A percentile compares a stretch with the other conserved stretches of the same genome.
These are phyloP conservation scores for Martiniozyma asiatica DNA, from an alignment of 1,139 yeast species.

Conservation along the genomic window DNA sequence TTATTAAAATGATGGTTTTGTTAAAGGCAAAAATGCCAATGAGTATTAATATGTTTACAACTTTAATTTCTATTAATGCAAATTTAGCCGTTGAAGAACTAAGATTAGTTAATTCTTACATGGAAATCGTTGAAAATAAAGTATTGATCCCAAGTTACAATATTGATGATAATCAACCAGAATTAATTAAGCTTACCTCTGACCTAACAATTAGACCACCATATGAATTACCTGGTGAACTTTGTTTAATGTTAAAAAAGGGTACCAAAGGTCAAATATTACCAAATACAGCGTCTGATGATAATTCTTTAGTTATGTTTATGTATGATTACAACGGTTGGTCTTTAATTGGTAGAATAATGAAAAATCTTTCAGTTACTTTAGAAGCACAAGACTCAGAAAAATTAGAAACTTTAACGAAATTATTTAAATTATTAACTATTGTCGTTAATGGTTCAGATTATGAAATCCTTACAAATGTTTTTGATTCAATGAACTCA, in stretches of 20 bases:
- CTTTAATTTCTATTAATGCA: constrained; percentile 51
- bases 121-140: constrained; percentile 30
- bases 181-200: constrained; percentile 32
- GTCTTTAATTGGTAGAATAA: constrained; percentile 68
- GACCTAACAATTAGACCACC: constrained; percentile 38
- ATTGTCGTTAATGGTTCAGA: constrained; percentile 26
- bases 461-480: constrained; percentile 31
- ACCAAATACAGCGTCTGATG: constrained; percentile 25
- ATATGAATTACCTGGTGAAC: constrained; percentile 32
- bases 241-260: constrained; percentile 31
- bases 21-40: constrained; percentile 69
- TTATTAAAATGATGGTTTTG: constrained; percentile 43
- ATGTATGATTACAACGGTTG: constrained; percentile 72
- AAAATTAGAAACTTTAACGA: constrained; percentile 39
- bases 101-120: constrained; percentile 46
- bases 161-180: constrained; percentile 43
- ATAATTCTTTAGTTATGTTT: constrained; percentile 42
- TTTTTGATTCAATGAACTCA: constrained; percentile 43
- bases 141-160: constrained; percentile 30
- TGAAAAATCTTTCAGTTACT: constrained; percentile 46
- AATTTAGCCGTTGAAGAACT: constrained; percentile 57
- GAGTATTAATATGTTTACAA: constrained; percentile 49
- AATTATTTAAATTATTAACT: constrained; percentile 26
- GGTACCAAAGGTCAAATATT: constrained; percentile 65
- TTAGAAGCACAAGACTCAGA: constrained; percentile 24